Percentiles rank a stretch among this genome's conserved stretches.
Evolutionary conservation across 179 eudicot genomes (phyloP).

Genomic region (Corrigiola litoralis): DNA sequence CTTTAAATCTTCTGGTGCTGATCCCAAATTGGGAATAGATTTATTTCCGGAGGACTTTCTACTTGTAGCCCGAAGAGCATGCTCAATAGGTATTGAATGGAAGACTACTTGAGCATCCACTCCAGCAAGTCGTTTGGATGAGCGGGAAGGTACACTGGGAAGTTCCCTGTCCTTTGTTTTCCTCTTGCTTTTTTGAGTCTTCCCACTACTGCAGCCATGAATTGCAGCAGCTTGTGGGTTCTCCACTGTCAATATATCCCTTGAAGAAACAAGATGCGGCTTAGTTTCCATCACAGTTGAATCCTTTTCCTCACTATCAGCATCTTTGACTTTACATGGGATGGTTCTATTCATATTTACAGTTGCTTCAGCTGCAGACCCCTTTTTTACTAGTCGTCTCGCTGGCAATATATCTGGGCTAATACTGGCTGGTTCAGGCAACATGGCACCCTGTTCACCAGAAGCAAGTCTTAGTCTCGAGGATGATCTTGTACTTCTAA

Average conservation of each 20-base stretch:
- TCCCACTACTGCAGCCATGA: constrained; percentile 14
- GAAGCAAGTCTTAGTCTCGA: constrained; percentile 5
- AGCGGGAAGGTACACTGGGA: constrained; percentile 32
- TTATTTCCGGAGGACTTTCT: constrained; percentile 7
- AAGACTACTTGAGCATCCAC: constrained; percentile 31
- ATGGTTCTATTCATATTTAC: background rate
- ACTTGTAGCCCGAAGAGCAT: constrained; percentile 21
- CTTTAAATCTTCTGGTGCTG: background rate
- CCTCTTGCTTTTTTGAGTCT: constrained; percentile 26
- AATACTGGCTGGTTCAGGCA: background rate
- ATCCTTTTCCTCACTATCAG: constrained; percentile 13
- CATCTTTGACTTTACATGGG: constrained; percentile 2
- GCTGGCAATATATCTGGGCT: constrained; percentile 3
- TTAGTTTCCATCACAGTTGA: constrained; percentile 1
- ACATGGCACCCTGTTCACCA: constrained; percentile 3
- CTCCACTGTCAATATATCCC: constrained; percentile 12
- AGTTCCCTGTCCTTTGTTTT: constrained; percentile 27
- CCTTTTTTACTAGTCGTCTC: background rate
- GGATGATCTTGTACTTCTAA: constrained; percentile 16
- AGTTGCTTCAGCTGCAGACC: constrained; percentile 21
- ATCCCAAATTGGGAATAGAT: background rate
- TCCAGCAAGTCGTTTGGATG: constrained; percentile 60
- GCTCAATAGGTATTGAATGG: constrained; percentile 30
- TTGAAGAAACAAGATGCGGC: constrained; percentile 13
- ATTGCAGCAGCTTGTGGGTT: constrained; percentile 5